Evolutionary conservation across 2,329 filamentous ascomycete species (phyloP), one percentile per base, ranked within the genome.

Genomic region (Hypoxylon sp.): DNA sequence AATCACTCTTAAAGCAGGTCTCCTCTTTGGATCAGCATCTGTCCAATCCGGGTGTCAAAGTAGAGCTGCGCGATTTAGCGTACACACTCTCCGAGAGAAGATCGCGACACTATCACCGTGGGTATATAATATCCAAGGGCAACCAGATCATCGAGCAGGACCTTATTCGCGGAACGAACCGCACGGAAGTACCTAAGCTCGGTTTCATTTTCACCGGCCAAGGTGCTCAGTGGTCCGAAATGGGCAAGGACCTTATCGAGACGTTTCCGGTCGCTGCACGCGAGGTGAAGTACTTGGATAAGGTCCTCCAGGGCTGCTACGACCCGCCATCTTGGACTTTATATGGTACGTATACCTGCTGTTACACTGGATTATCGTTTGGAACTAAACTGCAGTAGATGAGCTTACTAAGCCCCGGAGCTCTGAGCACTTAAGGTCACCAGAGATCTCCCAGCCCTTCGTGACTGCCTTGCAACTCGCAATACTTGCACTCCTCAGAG

Each of bases 61-160:
- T 71, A 4, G 52, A 58, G 1, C 55, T 73, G 2, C 11, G 24
- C 1, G 72, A 75, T 37, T 19, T 77, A 5, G 70, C 72, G 0
- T 76, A 71, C 15, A 77, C 76, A 0, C 68, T 77, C 0, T 68
- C 68, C 0, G 69, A 74, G 22, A 49, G 70, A 1, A 64, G 74
- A 3, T 65, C 62, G 1, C 26, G 48, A 0, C 68, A 65, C 10
- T 72, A 47, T 10, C 57, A 72, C 47, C 58, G 72, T 0, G 72
- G 62, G 0, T 77, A 68, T 46, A n/a, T 69, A 3, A 67, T 64
- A 0, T 65, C 67, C 0, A 44, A 50, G 4, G 58, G 17, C 1
- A 53, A 49, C 5, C 53, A 62, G 0, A 54, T 62, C 11, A 44
- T 54, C 17, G 20, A 15, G 6, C 20, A 43, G 6, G 10, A 17